Base-by-base conservation (phyloP, 2,329 filamentous ascomycete genomes). In the Neonectria coccinea region DNA sequence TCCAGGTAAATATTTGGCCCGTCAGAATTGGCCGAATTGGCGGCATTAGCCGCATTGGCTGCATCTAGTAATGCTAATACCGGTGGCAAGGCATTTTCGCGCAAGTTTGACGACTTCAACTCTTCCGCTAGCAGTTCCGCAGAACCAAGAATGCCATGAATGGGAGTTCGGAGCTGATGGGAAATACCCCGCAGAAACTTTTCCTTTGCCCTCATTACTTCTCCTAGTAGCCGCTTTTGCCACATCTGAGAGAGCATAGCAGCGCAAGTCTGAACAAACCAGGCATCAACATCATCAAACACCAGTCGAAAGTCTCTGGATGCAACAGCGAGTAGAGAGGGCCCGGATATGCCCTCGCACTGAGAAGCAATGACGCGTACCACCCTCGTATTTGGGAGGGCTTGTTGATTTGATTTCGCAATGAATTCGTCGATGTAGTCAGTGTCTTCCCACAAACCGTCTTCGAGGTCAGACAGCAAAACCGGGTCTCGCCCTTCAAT, bases 161-260 rank as follows among this genome's bases (percentile, higher is more conserved):
- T 82, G 0, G 82, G 82, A 0, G 82, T 84, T 41, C 82, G 77
- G 0, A 84, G 77, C 39, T 84, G 80, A 56, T 84, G 82, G 0
- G 81, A 83, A 9, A 84, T 78, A 0, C 81, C 80, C 4, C 82
- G 76, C 1, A 84, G 71, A 59, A 84, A 84, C 3, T 70, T 77
- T 2, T 83, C 81, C 56, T 83, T 84, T 0, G 80, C 80, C 12
- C 71, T 70, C 60, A 83, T 75, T 0, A 79, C 82, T 64, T 84
- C 81, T 25, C 75, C 68, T 0, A 84, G 67, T 11, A 78, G 67
- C 2, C 68, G 72, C 18, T 79, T 77, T 29, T 83, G 82, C 70
- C 78, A 79, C 20, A 74, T 75, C 4, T 79, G 75, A 4, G 77
- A 77, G 7, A 83, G 67, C 2, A 82, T 71, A 5, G 68, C 67